Base-by-base conservation (phyloP, 1,284 basidiomycete genomes). In the Fomitopsis schrenkii region DNA sequence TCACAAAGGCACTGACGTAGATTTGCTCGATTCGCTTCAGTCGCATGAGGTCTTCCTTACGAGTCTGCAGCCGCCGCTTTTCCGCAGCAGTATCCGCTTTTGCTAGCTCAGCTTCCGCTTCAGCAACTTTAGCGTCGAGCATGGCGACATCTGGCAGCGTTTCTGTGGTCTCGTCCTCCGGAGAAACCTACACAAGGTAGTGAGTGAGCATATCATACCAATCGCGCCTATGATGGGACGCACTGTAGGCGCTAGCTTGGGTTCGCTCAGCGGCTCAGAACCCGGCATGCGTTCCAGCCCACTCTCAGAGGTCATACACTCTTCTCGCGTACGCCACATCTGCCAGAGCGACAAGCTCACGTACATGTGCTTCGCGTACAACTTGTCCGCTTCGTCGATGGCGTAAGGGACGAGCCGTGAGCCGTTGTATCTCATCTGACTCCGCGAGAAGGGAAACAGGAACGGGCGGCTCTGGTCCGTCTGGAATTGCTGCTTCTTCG, bases 401-500 rank as follows among this genome's bases (percentile, higher is more conserved):
- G 95, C 94, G 72, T 90, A 94, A 1, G 97, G 97, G 1, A 98
- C 94, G 10, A 94, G 78, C 62, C 85, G 80, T 42, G 78, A 80
- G 68, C 85, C 81, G 63, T 80, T 80, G 54, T 70, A 72, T 48
- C 64, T 66, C 63, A 62, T 66, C 65, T 63, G 75, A 59, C 76
- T 81, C 56, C 80, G 83, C 14, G 94, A 93, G 73, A 97, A 99
- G 0, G 97, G 97, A 72, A 99, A 95, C 60, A 99, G 80, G 73
- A 99, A 99, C 1, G 97, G 97, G 8, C 94, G 83, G 38, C 80
- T 88, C 72, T 97, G 97, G 73, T 99, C 97, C 0, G 97, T 99
- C 75, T 99, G 97, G 75, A 95, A 99, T 72, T 98, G 96, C 72
- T 97, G 95, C 75, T 98, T 98, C 80, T 98, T 98, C 8, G 93